Evolutionary conservation across 164 flowering plant species (phyloP), one percentile per base, ranked within the genome.

Genomic region (Nymphaea thermarum): DNA sequence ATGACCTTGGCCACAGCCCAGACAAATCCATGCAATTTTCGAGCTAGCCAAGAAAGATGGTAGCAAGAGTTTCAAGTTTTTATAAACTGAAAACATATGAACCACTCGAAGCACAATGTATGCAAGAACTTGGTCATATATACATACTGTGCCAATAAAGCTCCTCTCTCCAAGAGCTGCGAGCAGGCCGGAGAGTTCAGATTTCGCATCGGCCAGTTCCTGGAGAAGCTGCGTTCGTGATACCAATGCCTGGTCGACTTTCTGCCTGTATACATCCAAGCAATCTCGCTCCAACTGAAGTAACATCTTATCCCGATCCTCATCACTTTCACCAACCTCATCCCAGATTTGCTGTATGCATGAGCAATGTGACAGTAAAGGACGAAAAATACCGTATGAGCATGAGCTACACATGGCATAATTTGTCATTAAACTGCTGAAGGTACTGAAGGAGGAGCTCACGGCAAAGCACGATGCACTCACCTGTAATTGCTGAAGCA

Each of bases 261-360:
- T 94, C 77, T 88, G 87, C 79, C 81, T 91, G 79, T 94, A 94
- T 16, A 94, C 99, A 76, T 91, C 98, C 78, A 94, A 82, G 78
- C 99, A 94, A 65, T 94, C 99, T 67, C 85, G 91, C 77, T 91
- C 98, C 67, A 93, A 70, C 74, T 91, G 96, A 80, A 91, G 90
- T 66, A 94, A 87, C 96, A 91, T 86, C 72, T 82, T 90, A 72
- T 94, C 98, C 43, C 96, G 73, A 67, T 90, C 96, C 67, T 82
- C 96, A 71, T 94, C 96, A 71, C 72, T 86, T 76, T 90, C 98
- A 67, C 99, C 99, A 73, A 94, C 96, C 68, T 94, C 99, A 80
- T 91, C 93, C 99, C 99, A 94, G 65, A 94, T 91, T 85, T 84
- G 83, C 99, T 91, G 80, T 51, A 51, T 2, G 14, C 57, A 51